phyloP scores from a whole-genome alignment of 345 rosid species.

The Eucalyptus sp. region DNA sequence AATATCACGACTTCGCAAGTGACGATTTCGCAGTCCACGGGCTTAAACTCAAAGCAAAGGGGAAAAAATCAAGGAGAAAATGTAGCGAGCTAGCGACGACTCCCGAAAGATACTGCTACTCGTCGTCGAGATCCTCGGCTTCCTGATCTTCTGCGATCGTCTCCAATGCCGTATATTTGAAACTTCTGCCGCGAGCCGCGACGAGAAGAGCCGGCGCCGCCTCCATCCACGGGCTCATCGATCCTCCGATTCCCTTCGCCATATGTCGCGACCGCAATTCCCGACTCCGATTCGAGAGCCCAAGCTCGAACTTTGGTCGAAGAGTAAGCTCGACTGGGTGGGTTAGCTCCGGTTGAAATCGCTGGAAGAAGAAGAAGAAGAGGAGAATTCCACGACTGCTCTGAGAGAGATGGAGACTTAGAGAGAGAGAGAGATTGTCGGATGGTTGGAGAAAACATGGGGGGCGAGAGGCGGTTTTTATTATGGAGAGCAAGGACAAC shows the following conservation, averaged over 20 bases:
- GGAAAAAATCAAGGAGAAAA: not conserved
- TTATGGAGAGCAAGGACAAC: not conserved
- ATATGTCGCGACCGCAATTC: not conserved
- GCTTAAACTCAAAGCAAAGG: not conserved
- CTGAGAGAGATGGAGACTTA: not conserved
- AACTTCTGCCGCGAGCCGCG: not conserved
- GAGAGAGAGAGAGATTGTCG: not conserved
- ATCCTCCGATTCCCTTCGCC: slow-evolving; percentile 9
- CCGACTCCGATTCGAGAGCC: not conserved
- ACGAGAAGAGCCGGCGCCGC: slow-evolving; percentile 25
- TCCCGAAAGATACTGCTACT: not conserved
- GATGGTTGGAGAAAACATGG: not conserved
- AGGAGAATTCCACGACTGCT: not conserved
- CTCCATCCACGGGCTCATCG: slow-evolving; percentile 20
- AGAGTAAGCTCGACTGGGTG: not conserved
- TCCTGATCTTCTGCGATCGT: slow-evolving; percentile 33
- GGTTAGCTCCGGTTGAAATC: not conserved
- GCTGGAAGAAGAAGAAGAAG: not conserved
- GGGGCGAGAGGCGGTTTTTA: not conserved
- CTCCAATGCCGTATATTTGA: slow-evolving; percentile 18
- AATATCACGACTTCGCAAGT: not conserved
- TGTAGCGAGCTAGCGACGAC: not conserved
- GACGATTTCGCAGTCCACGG: not conserved
- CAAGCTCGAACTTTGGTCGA: not conserved
- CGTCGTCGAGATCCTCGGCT: slow-evolving; percentile 3